phyloP scores from a whole-genome alignment of 2,329 filamentous ascomycete genomes.

The Pseudogymnoascus destructans region DNA sequence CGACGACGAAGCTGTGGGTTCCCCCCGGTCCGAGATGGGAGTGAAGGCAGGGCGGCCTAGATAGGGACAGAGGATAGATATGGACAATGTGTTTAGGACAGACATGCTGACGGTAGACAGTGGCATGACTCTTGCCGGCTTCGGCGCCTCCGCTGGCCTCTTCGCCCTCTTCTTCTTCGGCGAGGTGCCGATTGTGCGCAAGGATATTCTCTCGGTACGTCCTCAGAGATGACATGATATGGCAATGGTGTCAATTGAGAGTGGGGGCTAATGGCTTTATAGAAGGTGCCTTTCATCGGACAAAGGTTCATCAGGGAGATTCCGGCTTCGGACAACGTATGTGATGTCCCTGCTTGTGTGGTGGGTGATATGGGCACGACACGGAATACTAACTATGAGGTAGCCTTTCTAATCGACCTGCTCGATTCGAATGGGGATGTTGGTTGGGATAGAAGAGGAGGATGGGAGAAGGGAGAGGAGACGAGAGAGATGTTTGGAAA shows the following conservation, averaged over 20 bases:
- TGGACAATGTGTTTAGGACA: conserved; percentile 9
- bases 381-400: neutral
- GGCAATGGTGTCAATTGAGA: neutral
- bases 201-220: conserved; percentile 44
- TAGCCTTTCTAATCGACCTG: neutral
- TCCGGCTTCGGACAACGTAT: conserved; percentile 49
- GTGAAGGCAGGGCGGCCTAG: neutral
- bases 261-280: conserved; percentile 9
- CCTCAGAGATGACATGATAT: neutral
- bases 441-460: neutral
- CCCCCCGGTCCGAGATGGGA: neutral
- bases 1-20: conserved; percentile 36
- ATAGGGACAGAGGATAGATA: neutral
- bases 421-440: neutral
- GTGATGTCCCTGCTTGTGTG: conserved; percentile 22
- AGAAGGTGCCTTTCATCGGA: conserved; percentile 45
- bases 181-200: conserved; percentile 46
- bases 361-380: neutral
- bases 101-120: conserved; percentile 26
- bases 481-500: neutral
- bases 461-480: neutral
- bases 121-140: conserved; percentile 38
- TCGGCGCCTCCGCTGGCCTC: conserved; percentile 41
- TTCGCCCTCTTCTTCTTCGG: conserved; percentile 48
- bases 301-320: conserved; percentile 39